Evolutionary conservation across 23 red algal genomes (phyloP).

Genomic region (Agarophyton chilense): DNA sequence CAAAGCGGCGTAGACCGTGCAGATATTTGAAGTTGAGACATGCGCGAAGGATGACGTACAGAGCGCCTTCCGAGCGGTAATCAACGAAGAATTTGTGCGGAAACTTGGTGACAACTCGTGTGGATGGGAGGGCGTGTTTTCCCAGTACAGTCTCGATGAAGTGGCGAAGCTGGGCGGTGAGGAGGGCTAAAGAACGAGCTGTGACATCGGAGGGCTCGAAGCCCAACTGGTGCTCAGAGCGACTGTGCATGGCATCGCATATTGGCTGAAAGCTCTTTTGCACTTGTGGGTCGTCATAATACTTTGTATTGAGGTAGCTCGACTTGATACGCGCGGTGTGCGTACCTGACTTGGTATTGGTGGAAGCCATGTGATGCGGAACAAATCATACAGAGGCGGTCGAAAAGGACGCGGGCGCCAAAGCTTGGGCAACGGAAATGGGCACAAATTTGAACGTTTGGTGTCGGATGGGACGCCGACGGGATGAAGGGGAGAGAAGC

Average conservation of each 20-base stretch:
- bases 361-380: background rate
- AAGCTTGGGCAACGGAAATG: no score
- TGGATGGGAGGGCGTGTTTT: conserved; percentile 35
- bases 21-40: conserved; percentile 80
- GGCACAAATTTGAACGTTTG: no score
- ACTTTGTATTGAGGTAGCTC: conserved; percentile 13
- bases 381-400: background rate
- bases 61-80: conserved; percentile 53
- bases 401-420: no score
- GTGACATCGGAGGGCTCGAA: conserved; percentile 84
- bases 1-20: conserved; percentile 75
- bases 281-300: conserved; percentile 41
- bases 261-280: conserved; percentile 48
- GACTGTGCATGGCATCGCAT: conserved; percentile 23
- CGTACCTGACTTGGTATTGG: conserved; percentile 15
- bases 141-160: conserved; percentile 81
- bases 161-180: conserved; percentile 71
- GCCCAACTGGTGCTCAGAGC: conserved; percentile 58
- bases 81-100: conserved; percentile 78
- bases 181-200: conserved; percentile 58
- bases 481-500: background rate
- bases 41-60: conserved; percentile 67
- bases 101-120: conserved; percentile 69
- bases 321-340: conserved; percentile 47
- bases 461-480: background rate